These are phyloP conservation scores for Apiospora marii DNA, from an alignment of 2,329 filamentous ascomycete species.

Conservation along the genomic window DNA sequence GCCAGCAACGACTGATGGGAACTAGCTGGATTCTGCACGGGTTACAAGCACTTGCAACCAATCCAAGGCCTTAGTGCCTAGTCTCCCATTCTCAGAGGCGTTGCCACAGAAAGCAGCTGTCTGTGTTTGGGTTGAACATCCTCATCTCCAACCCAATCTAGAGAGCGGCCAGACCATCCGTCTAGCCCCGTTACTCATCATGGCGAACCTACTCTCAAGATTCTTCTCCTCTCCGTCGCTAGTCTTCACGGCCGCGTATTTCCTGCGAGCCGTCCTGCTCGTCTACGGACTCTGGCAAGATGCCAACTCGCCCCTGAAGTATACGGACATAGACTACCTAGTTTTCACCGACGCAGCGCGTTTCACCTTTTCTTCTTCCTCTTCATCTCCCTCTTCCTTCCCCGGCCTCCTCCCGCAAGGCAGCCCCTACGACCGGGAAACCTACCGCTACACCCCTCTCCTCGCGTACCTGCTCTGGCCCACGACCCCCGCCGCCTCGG, in stretches of 20 bases:
- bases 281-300: constrained; percentile 94
- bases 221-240: constrained; percentile 51
- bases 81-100: not conserved
- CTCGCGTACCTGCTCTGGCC: constrained; percentile 91
- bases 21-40: not conserved
- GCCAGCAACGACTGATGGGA: not conserved
- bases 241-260: constrained; percentile 64
- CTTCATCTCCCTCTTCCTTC: constrained; percentile 84
- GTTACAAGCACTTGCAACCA: not conserved
- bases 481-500: constrained; percentile 56
- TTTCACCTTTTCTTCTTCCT: constrained; percentile 52
- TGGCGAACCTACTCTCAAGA: constrained; percentile 37
- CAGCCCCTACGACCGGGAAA: constrained; percentile 88
- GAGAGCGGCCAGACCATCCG: not conserved
- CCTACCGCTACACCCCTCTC: constrained; percentile 95
- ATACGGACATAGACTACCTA: constrained; percentile 98
- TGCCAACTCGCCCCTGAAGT: constrained; percentile 89
- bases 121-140: not conserved
- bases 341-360: constrained; percentile 97
- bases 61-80: not conserved
- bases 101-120: not conserved
- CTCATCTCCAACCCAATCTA: no score
- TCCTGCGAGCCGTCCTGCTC: constrained; percentile 77
- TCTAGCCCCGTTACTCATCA: constrained; percentile 24
- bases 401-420: constrained; percentile 49